phyloP scores from a whole-genome alignment of 2,329 filamentous ascomycete genomes.

The Zymoseptoria ardabiliae region DNA sequence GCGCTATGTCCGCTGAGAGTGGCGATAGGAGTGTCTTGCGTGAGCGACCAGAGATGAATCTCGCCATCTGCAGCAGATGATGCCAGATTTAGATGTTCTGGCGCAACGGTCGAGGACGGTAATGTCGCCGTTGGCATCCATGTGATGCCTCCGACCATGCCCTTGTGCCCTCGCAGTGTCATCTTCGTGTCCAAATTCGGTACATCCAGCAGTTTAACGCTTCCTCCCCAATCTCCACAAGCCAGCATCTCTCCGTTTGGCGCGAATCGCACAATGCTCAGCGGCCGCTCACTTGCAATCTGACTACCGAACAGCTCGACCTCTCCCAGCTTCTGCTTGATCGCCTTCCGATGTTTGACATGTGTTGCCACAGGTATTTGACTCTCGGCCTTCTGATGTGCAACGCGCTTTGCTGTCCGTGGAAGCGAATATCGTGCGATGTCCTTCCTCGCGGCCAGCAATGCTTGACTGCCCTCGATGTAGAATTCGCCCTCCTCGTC shows the following conservation, averaged over 20 bases:
- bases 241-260: constrained; percentile 78
- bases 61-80: constrained; percentile 85
- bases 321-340: constrained; percentile 73
- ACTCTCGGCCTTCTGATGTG: constrained; percentile 71
- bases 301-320: constrained; percentile 94
- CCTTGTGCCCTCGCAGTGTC: constrained; percentile 74
- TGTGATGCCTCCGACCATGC: constrained; percentile 80
- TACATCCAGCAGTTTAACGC: constrained; percentile 76
- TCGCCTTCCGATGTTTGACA: constrained; percentile 80
- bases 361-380: constrained; percentile 81
- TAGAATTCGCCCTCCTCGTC: constrained; percentile 93
- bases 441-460: constrained; percentile 67
- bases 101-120: constrained; percentile 60
- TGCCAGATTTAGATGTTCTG: constrained; percentile 68
- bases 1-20: constrained; percentile 77
- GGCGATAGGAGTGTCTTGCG: constrained; percentile 74
- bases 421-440: constrained; percentile 82
- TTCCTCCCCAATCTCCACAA: constrained; percentile 87
- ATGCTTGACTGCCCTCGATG: constrained; percentile 66
- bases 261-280: constrained; percentile 86
- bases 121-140: constrained; percentile 84
- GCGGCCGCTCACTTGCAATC: constrained; percentile 79
- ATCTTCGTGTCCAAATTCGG: constrained; percentile 72
- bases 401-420: constrained; percentile 67
- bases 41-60: constrained; percentile 83